Evolutionary conservation across 1,284 basidiomycete species (phyloP).

Genomic region (Peniophora sp.): DNA sequence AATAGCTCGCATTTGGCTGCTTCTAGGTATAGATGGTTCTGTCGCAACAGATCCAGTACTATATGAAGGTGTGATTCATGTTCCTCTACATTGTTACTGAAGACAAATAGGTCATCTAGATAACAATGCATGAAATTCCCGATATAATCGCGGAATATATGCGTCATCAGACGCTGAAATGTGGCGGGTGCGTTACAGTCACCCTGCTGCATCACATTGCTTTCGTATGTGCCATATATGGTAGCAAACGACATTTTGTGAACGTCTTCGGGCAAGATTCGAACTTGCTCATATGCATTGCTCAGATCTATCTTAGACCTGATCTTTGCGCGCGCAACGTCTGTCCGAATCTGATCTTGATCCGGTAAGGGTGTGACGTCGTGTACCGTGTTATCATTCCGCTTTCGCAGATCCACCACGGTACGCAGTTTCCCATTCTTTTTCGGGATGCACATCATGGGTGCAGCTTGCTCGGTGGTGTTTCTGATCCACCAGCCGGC

Average conservation of each 20-base stretch:
- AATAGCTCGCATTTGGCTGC: slow-evolving; percentile 17
- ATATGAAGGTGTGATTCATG: slow-evolving; percentile 19
- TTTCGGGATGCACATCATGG: slow-evolving; percentile 23
- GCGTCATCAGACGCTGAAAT: slow-evolving; percentile 25
- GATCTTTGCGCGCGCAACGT: slow-evolving; percentile 14
- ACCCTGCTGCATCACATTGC: slow-evolving; percentile 23
- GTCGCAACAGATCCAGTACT: slow-evolving; percentile 14
- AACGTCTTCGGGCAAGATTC: slow-evolving; percentile 11
- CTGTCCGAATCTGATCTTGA: slow-evolving; percentile 20
- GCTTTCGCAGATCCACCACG: not conserved
- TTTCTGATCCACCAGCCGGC: slow-evolving; percentile 21
- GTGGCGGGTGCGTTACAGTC: slow-evolving; percentile 25
- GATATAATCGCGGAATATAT: slow-evolving; percentile 21
- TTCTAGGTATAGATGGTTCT: slow-evolving; percentile 16
- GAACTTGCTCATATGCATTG: slow-evolving; percentile 20
- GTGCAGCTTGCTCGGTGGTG: slow-evolving; percentile 20
- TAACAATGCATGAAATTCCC: slow-evolving; percentile 22
- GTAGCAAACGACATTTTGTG: slow-evolving; percentile 18
- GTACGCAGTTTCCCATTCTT: slow-evolving; percentile 19
- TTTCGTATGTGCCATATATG: slow-evolving; percentile 16
- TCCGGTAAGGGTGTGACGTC: slow-evolving; percentile 24
- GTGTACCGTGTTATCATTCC: slow-evolving; percentile 22
- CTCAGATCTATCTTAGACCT: slow-evolving; percentile 23
- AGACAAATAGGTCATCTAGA: slow-evolving; percentile 28
- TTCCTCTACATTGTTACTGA: slow-evolving; percentile 15